Base-by-base conservation (phyloP, 176 grass and related monocot genomes). In the Phragmites australis region DNA sequence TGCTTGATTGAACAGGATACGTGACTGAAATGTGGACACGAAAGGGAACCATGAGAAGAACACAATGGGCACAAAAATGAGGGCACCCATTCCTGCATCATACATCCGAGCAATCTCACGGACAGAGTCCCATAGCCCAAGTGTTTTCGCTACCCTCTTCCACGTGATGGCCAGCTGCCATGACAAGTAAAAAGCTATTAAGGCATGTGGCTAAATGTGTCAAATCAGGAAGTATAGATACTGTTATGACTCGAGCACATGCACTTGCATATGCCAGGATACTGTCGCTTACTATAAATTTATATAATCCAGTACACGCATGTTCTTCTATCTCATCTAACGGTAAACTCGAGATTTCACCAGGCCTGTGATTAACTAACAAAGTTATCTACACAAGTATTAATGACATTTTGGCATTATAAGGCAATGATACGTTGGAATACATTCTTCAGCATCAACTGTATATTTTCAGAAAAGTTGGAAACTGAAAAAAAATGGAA, bases 1-100 rank as follows among this genome's bases (percentile, higher is more conserved):
- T 0, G 96, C 92, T 75, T 95, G 96, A 55, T 99, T 99, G 58
- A 99, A 99, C 11, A 99, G 79, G 50, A 99, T 70, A 0, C 96
- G 88, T 6, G 92, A 91, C 56, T 99, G 96, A 80, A 99, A 99
- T 1, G 96, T 99, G 10, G 96, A 99, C 18, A 99, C 96, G 26
- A 99, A 95, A 30, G 96, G 96, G 86, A 95, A 99, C 96, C 96
- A 99, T 8, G 96, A 99, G 31, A 99, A 84, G 55, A 95, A 87
- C 56, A 91, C 92, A 14, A 98, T 87, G 39, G 96, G 92, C 21
- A 81, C 85, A 56, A 98, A 94, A 78, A 98, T 98, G 44, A 98
- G 15, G 1, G 85, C 77, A 0, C 96, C 96, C 96, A 98, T 98
- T 56, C 92, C 92, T 0, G 96, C 90, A 17, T 98, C 96, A 6